Base-by-base conservation (phyloP, 1,284 basidiomycete genomes). In the Mycosarcoma maydis region DNA sequence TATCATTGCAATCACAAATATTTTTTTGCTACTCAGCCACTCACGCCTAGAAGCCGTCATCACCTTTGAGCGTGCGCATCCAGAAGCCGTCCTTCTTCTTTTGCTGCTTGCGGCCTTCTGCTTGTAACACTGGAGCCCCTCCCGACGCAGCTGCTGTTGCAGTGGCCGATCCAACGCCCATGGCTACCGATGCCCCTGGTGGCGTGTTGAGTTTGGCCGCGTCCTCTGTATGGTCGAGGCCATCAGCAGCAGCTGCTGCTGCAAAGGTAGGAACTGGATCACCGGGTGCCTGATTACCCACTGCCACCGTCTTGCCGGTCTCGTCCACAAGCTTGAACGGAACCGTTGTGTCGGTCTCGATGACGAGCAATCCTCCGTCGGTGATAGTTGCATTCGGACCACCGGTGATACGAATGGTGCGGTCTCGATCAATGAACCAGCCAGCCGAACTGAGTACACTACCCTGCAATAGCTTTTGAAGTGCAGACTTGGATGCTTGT, bases 361-460 rank as follows among this genome's bases (percentile, higher is more conserved):
- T 76, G 51, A 77, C 69, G 6, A 77, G 53, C 26, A 76, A 37
- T 29, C 59, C 73, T 33, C 56, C 73, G 29, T 77, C 74, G 3
- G 65, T 51, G 36, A 60, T 46, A 8, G 72, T 46, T 0, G 75
- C 75, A 2, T 59, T 64, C 2, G 75, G 75, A 3, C 75, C 75
- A 26, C 75, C 75, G 3, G 46, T 58, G 39, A 77, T 75, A 27
- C 67, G 53, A 17, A 77, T 61, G 5, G 68, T 72, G 23, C 75
- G 52, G 32, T 77, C 72, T n/a, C 54, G 20, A n/a, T 67, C 58
- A 30, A 77, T 76, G 50, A 61, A 75, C 75, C 75, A 77, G 22
- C 75, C 75, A 10, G 67, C 47, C 14, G 75, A 77, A 51, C 75
- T 76, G 22, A 69, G 13, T 4, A 75, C 73, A 23, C 70, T 72